Evolutionary conservation across 805 yeast species (phyloP).

Genomic region (Candida nanaspora): DNA sequence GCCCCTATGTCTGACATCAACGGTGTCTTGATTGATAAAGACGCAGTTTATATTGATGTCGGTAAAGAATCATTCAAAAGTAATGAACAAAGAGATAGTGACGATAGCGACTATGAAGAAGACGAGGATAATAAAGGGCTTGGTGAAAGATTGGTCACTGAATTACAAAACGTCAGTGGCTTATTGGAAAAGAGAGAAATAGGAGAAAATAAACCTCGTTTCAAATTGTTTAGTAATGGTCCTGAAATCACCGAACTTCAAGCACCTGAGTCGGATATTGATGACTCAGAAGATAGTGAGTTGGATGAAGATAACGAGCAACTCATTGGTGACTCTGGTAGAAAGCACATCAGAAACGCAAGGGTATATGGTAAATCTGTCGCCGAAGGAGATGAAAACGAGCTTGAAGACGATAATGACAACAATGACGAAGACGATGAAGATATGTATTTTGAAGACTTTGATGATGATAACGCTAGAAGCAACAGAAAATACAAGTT

Average conservation of each 20-base stretch:
- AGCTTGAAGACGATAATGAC: constrained; percentile 38
- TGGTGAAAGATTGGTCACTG: constrained; percentile 82
- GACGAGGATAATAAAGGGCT: constrained; percentile 47
- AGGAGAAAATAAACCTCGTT: constrained; percentile 47
- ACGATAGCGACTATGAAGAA: constrained; percentile 7
- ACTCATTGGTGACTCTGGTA: constrained; percentile 43
- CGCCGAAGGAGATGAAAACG: constrained; percentile 37
- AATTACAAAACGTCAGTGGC: constrained; percentile 63
- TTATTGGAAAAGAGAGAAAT: constrained; percentile 35
- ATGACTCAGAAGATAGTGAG: constrained; percentile 31
- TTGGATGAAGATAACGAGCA: constrained; percentile 28
- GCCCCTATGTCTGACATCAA: constrained; percentile 99
- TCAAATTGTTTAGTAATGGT: constrained; percentile 63
- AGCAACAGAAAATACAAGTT: constrained; percentile 37
- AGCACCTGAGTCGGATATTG: no score
- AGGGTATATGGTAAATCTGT: constrained; percentile 48
- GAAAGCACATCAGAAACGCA: constrained; percentile 57
- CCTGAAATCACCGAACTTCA: constrained; percentile 29
- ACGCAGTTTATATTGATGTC: constrained; percentile 91
- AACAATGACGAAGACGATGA: constrained; percentile 34
- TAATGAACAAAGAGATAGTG: not conserved
- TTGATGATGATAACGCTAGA: constrained; percentile 30
- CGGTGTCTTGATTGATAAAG: constrained; percentile 94
- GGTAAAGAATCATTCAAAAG: constrained; percentile 30
- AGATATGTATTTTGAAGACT: constrained; percentile 29